Conservation (phyloP, 495 filamentous ascomycete species). For the Aspergillus coremiiformis region DNA sequence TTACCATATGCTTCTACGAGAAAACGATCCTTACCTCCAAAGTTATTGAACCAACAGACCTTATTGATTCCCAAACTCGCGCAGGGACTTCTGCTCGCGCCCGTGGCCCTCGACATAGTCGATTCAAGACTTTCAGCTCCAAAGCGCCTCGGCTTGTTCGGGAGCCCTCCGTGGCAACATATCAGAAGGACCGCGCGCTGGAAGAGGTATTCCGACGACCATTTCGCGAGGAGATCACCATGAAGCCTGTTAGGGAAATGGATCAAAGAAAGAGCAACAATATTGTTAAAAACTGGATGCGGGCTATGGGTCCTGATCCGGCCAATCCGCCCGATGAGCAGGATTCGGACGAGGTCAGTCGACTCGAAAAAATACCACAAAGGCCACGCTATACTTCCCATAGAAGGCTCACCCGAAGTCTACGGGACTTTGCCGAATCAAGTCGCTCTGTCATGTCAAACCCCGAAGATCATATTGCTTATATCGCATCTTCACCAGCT, state of each 20-base stretch:
- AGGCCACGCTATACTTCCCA: constrained; percentile 27
- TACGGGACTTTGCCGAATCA: constrained; percentile 46
- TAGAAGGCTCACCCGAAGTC: constrained; percentile 20
- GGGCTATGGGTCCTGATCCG: constrained; percentile 57
- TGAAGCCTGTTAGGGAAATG: constrained; percentile 42
- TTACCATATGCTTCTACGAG: constrained; percentile 82
- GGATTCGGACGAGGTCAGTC: constrained; percentile 49
- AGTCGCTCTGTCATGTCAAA: constrained; percentile 50
- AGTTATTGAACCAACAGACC: constrained; percentile 69
- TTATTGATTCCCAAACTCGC: constrained; percentile 46
- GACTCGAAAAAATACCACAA: constrained; percentile 42
- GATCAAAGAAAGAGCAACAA: constrained; percentile 61
- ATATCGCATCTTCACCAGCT: constrained; percentile 26
- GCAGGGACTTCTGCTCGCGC: constrained; percentile 21
- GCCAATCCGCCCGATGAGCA: constrained; percentile 58
- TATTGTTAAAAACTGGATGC: constrained; percentile 82
- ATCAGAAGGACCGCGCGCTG: constrained; percentile 81
- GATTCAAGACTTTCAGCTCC: constrained; percentile 63
- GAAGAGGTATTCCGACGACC: constrained; percentile 81
- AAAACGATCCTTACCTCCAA: constrained; percentile 59
- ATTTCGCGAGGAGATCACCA: constrained; percentile 38
- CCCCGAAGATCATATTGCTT: constrained; percentile 43
- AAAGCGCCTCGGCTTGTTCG: constrained; percentile 53
- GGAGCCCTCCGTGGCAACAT: constrained; percentile 75
- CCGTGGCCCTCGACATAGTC: constrained; percentile 33